Evolutionary conservation across 2,329 filamentous ascomycete genomes (phyloP), one percentile per base, ranked within the genome.

Genomic region (Pyricularia pennisetigena): DNA sequence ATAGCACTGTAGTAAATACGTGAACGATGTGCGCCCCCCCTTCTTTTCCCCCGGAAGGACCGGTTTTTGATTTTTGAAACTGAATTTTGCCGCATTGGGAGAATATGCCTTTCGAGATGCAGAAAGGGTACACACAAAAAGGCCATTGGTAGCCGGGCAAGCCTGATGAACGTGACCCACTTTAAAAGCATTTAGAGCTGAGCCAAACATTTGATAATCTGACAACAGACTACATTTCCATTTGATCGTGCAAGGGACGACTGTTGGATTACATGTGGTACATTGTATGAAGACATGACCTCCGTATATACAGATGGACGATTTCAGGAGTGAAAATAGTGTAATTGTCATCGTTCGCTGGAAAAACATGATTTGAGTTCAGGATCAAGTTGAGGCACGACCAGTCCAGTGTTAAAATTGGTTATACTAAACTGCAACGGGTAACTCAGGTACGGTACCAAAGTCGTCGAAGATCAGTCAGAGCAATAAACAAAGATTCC

Each of bases 401-500:
- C 26, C 59, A 20, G 26, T 28, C 14, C 61, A 7, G 4, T 63
- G 61, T 23, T 63, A n/a, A 20, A 63, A 8, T 35, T 29, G 14
- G 29, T 35, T 65, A n/a, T 14, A n/a, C 4, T 28, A 54, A 16
- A 10, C 14, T 26, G 57, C 57, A 20, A 24, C 29, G 4, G 7
- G 23, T 16, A 10, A 29, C 68, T 69, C 69, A 76, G 14, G 70
- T 72, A 24, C 73, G 74, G 35, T 81, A 79, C 86, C 82, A 90
- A 69, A 89, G 72, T 69, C 80, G 82, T 74, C 88, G 85, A 74
- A 95, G 75, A 1, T 87, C 86, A 74, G 89, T 89, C 75, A 96
- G 77, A 0, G 88, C 91, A 74, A 95, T 86, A 79, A 90, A 91
- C 23, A 96, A 79, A 1, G 92, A 92, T 79, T 97, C 93, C 73